phyloP scores from a whole-genome alignment of 1,139 yeast genomes.

The Pichia sp. region DNA sequence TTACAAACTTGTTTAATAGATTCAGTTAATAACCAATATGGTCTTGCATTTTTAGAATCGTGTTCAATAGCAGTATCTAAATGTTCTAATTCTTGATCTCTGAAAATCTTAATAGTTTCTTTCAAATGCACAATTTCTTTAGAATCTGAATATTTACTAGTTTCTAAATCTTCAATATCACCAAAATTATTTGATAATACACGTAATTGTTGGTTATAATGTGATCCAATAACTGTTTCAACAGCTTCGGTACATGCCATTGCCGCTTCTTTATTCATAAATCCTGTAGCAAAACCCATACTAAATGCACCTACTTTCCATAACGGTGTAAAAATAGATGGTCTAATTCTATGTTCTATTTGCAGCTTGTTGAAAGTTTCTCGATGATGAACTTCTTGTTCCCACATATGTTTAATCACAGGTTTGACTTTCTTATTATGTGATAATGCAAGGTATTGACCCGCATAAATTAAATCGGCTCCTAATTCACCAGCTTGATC shows the following conservation, averaged over 20 bases:
- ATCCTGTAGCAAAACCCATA: slow-evolving; percentile 82
- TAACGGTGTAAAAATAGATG: slow-evolving; percentile 81
- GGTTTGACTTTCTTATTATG: slow-evolving; percentile 65
- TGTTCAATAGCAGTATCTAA: slow-evolving; percentile 86
- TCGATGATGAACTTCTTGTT: slow-evolving; percentile 90
- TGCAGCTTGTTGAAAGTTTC: slow-evolving; percentile 76
- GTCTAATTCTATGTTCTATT: slow-evolving; percentile 73
- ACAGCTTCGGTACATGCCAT: slow-evolving; percentile 99
- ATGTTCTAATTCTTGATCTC: slow-evolving; percentile 96
- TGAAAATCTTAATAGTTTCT: slow-evolving; percentile 61
- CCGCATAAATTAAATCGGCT: slow-evolving; percentile 87
- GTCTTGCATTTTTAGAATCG: slow-evolving; percentile 91
- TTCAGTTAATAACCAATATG: slow-evolving; percentile 83
- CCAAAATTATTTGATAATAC: slow-evolving; percentile 52
- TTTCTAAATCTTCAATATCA: slow-evolving; percentile 28
- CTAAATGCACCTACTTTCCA: slow-evolving; percentile 92
- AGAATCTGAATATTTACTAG: slow-evolving; percentile 29
- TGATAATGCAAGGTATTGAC: slow-evolving; percentile 76
- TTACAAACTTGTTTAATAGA: slow-evolving; percentile 75
- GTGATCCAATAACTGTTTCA: slow-evolving; percentile 96
- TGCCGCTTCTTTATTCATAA: slow-evolving; percentile 89
- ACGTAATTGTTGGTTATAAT: slow-evolving; percentile 85
- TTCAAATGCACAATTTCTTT: slow-evolving; percentile 58
- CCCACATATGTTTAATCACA: slow-evolving; percentile 93
- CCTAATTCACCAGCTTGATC: slow-evolving; percentile 99